Evolutionary conservation across 2,329 filamentous ascomycete genomes (phyloP).

Genomic region (Elsinoe perseae): DNA sequence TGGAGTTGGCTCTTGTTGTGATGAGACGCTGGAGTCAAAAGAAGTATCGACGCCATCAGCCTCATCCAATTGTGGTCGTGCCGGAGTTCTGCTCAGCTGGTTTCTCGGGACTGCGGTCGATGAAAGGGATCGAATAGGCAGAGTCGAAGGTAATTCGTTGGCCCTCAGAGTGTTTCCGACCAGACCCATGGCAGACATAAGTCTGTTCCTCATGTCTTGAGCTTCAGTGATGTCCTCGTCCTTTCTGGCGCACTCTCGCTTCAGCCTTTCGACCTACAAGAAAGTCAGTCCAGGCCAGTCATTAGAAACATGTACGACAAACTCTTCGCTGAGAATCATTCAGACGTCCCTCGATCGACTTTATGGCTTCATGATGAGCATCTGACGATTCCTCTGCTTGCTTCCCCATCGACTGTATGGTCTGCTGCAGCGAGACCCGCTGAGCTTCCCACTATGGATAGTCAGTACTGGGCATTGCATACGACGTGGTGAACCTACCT

Average conservation of each 20-base stretch:
- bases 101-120: slow-evolving; percentile 12
- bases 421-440: background rate
- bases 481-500: background rate
- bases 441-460: background rate
- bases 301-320: background rate
- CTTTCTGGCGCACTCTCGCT: slow-evolving; percentile 28
- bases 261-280: slow-evolving; percentile 25
- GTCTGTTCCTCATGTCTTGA: slow-evolving; percentile 31
- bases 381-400: background rate
- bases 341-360: background rate
- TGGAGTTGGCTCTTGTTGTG: slow-evolving; percentile 31
- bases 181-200: slow-evolving; percentile 33
- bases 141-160: background rate
- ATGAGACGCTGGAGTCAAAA: slow-evolving; percentile 27
- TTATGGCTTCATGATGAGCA: background rate
- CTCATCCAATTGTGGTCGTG: background rate
- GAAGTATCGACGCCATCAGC: slow-evolving; percentile 20
- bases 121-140: slow-evolving; percentile 18
- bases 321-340: slow-evolving; percentile 1
- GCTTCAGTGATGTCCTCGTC: slow-evolving; percentile 33
- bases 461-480: background rate
- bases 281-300: background rate
- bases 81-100: background rate
- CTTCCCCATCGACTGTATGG: background rate
- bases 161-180: background rate